A percentile compares a stretch with the other conserved stretches of the same genome.
Conservation (phyloP, 192 early-diverging fungal species). For the Coemansia umbellata region DNA sequence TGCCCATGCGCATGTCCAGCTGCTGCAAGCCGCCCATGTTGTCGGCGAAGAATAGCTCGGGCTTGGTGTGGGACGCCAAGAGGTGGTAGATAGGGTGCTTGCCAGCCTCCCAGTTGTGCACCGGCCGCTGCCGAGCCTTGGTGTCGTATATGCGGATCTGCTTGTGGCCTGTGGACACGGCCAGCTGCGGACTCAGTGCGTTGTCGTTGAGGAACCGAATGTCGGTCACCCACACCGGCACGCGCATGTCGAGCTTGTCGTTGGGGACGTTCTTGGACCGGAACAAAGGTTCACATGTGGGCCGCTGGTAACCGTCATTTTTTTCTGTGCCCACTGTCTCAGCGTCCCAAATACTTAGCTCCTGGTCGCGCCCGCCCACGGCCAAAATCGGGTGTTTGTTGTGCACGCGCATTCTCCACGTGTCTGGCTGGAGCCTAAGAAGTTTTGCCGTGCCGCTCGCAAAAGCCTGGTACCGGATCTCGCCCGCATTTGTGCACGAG, state of each 20-base stretch:
- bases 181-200: conserved; percentile 46
- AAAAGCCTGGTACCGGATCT: conserved; percentile 36
- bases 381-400: conserved; percentile 65
- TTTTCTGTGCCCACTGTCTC: conserved; percentile 10
- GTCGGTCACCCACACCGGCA: conserved; percentile 87
- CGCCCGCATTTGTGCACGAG: conserved; percentile 40
- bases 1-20: conserved; percentile 60
- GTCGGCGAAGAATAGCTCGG: conserved; percentile 63
- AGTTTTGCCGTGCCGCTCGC: conserved; percentile 1
- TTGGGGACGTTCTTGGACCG: conserved; percentile 81
- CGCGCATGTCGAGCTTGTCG: conserved; percentile 75
- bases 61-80: conserved; percentile 44
- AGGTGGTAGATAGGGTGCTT: conserved; percentile 62
- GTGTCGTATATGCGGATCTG: conserved; percentile 87
- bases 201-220: conserved; percentile 63
- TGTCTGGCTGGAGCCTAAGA: conserved; percentile 49
- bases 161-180: conserved; percentile 65
- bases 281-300: conserved; percentile 55
- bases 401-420: conserved; percentile 69
- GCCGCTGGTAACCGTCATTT: conserved; percentile 10
- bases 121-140: conserved; percentile 63
- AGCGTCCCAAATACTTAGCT: conserved; percentile 69
- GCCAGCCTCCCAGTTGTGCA: conserved; percentile 63
- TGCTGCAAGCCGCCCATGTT: conserved; percentile 58
- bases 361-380: conserved; percentile 82